phyloP scores from a whole-genome alignment of 179 eudicot species.

The Nepenthes alata region DNA sequence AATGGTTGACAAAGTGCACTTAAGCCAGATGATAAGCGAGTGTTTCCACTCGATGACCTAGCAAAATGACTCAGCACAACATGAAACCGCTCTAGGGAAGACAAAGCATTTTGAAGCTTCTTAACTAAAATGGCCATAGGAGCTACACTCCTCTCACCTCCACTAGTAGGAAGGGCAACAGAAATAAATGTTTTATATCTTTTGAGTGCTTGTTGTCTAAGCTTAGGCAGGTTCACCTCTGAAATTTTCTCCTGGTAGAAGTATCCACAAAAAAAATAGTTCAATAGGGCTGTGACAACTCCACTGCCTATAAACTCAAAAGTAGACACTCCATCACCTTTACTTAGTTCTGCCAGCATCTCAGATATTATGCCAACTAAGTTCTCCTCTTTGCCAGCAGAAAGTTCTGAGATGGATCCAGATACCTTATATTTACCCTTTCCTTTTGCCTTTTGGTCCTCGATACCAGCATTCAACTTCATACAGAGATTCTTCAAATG shows the following conservation, averaged over 20 bases:
- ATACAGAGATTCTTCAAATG: slow-evolving; percentile 71
- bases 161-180: slow-evolving; percentile 48
- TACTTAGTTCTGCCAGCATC: slow-evolving; percentile 73
- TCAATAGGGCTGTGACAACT: slow-evolving; percentile 60
- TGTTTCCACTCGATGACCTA: slow-evolving; percentile 65
- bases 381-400: slow-evolving; percentile 65
- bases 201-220: slow-evolving; percentile 75
- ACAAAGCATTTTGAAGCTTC: slow-evolving; percentile 86
- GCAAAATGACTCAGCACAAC: slow-evolving; percentile 80
- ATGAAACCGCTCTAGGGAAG: slow-evolving; percentile 89
- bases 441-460: slow-evolving; percentile 53
- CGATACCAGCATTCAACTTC: slow-evolving; percentile 61
- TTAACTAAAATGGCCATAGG: slow-evolving; percentile 68
- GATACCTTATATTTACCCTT: slow-evolving; percentile 75
- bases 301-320: slow-evolving; percentile 98
- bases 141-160: slow-evolving; percentile 32
- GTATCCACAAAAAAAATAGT: slow-evolving; percentile 77
- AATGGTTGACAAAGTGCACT: slow-evolving; percentile 87
- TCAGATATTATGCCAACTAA: slow-evolving; percentile 59
- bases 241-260: slow-evolving; percentile 67
- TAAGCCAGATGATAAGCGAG: slow-evolving; percentile 74
- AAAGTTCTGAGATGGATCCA: slow-evolving; percentile 33
- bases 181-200: slow-evolving; percentile 70
- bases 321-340: slow-evolving; percentile 90
- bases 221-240: slow-evolving; percentile 62